Conservation (phyloP, 2,329 filamentous ascomycete genomes). For the Diaporthe sp. region DNA sequence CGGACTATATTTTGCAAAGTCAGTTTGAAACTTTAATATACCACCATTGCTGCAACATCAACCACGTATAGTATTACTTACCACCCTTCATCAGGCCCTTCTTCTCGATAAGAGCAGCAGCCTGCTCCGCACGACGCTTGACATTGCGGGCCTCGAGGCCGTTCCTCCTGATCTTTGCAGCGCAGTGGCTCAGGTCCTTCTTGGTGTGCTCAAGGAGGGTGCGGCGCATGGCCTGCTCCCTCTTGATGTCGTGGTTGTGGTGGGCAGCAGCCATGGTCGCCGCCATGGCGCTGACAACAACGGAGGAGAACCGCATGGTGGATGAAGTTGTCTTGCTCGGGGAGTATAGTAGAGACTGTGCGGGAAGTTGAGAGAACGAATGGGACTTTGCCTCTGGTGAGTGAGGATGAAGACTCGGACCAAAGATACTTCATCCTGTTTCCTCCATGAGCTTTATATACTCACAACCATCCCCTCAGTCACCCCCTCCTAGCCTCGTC, state of each 20-base stretch:
- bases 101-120: conserved; percentile 51
- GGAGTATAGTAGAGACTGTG: conserved; percentile 1
- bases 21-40: conserved; percentile 34
- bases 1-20: conserved; percentile 49
- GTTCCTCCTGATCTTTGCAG: conserved; percentile 55
- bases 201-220: conserved; percentile 52
- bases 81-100: conserved; percentile 46
- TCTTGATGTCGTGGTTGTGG: conserved; percentile 57
- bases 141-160: conserved; percentile 54
- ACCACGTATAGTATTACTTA: neutral
- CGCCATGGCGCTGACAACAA: conserved; percentile 45
- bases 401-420: conserved; percentile 13
- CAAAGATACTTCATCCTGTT: neutral
- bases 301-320: conserved; percentile 47
- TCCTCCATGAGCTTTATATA: conserved; percentile 20
- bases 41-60: neutral
- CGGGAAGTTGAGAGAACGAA: conserved; percentile 15
- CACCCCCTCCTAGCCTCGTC: neutral
- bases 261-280: conserved; percentile 50
- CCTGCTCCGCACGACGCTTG: conserved; percentile 53
- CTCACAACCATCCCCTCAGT: neutral
- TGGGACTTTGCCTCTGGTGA: conserved; percentile 8
- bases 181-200: conserved; percentile 55
- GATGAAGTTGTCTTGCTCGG: neutral
- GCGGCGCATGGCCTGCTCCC: conserved; percentile 58